Evolutionary conservation across 352 stramenopile genomes (phyloP), one percentile per base, ranked within the genome.

Genomic region (Phytophthora aleatoria): DNA sequence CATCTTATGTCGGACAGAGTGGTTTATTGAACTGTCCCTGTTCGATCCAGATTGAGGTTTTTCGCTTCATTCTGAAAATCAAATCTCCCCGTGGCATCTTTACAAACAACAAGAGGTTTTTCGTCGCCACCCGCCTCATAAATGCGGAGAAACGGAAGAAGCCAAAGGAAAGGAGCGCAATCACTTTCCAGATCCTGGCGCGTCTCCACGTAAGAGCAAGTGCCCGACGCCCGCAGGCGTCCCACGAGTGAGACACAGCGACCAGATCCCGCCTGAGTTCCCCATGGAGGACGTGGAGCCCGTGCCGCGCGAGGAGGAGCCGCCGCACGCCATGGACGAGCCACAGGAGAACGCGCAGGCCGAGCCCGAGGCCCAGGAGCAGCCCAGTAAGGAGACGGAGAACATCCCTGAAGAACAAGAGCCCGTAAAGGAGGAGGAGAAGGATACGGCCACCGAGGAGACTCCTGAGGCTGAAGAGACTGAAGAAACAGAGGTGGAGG

Each of bases 71-170:
- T 16, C 3, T 41, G 2, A 28, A 54, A 54, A 43, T n/a, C 3
- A 30, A 54, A n/a, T 54, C 15, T 54, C 48, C 36, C 48, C 28
- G 15, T 43, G 5, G 48, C n/a, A 9, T 12, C 0, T 15, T 66
- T 73, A 70, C 49, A 63, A 56, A 53, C 2, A 4, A 0, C 16
- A 67, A 67, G 49, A 59, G 65, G 65, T 73, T 72, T 68, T 61
- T 54, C 30, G 36, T 38, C 8, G 2, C 50, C 26, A 11, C 48
- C 33, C 52, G 42, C 54, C 36, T 39, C 50, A 66, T 69, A 67
- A 52, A 74, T 74, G 63, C 62, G 57, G 61, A 71, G 50, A 74
- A 70, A 43, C 61, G 31, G 57, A 76, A 69, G 56, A 76, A 73
- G 58, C 47, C 26, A 41, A 60, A 63, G 61, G 62, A 66, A 71